Evolutionary conservation across 2,329 filamentous ascomycete genomes (phyloP), one percentile per base, ranked within the genome.

Genomic region (Fusarium sp.): DNA sequence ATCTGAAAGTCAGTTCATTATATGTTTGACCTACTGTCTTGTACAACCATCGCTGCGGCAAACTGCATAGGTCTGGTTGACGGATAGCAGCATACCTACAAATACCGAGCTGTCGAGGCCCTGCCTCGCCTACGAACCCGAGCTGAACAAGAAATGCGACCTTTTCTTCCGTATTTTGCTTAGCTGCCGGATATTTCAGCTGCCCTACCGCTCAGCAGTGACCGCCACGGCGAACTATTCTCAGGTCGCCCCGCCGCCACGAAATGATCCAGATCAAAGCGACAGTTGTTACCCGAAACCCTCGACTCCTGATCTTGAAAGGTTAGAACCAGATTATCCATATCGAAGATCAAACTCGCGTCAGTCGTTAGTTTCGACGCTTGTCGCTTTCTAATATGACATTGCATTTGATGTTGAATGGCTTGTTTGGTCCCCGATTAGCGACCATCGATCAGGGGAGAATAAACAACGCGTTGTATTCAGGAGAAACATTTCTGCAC

Each of bases 171-270:
- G 46, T 66, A 53, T 60, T 42, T 30, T 32, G 18, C 37, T 59
- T 63, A 40, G 59, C 45, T 65, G 49, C 49, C 48, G 23, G 13
- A 51, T 41, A 51, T 16, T 58, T 51, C 60, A 55, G 55, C 58
- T 63, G 20, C 32, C 45, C 28, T 42, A 28, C 41, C 23, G 28
- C 13, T 41, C 51, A 50, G 37, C 49, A 27, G 51, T 25, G 42
- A 37, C 57, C 25, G 48, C 45, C 54, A 59, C 32, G 25, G 8
- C 32, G 16, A 41, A 51, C 56, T 47, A 64, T 53, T 68, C 13
- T 42, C 50, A 58, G 61, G 30, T 45, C 47, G 49, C 48, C 66
- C 67, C 63, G 41, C 67, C 67, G 63, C 68, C 67, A 71, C 66
- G 28, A 69, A 67, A 69, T 69, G 21, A 23, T 23, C 21, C 21